Conservation (phyloP, 495 filamentous ascomycete species). For the Penicillium bovifimosum region DNA sequence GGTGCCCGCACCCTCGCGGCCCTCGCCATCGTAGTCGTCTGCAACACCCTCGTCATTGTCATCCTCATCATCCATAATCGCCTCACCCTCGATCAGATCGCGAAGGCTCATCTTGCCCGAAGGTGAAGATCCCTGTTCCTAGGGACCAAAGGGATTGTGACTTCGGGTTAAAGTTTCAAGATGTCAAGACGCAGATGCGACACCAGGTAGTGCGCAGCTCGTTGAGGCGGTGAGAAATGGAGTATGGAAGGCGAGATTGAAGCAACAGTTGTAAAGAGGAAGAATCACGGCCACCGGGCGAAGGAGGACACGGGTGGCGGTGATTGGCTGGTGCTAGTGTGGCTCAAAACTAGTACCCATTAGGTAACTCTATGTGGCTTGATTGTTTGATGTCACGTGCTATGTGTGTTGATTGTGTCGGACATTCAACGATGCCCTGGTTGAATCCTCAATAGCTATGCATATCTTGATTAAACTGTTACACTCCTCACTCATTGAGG, state of each 20-base stretch:
- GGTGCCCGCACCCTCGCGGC: constrained; percentile 35
- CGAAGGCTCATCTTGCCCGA: constrained; percentile 61
- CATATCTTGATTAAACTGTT: background rate
- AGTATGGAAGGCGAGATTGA: constrained; percentile 7
- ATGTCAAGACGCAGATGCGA: constrained; percentile 8
- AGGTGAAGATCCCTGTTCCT: constrained; percentile 20
- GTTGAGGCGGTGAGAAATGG: constrained; percentile 1
- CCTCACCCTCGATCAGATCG: constrained; percentile 77
- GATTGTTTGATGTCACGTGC: background rate
- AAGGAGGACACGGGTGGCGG: constrained; percentile 22
- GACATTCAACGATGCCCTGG: background rate
- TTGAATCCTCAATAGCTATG: constrained; percentile 6
- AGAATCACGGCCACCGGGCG: constrained; percentile 13
- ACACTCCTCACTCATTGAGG: background rate
- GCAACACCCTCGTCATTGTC: constrained; percentile 86
- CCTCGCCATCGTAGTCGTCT: constrained; percentile 67
- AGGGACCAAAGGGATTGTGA: constrained; percentile 3
- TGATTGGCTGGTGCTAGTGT: constrained; percentile 16
- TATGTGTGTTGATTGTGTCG: background rate
- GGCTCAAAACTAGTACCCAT: constrained; percentile 3
- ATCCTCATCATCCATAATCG: constrained; percentile 80
- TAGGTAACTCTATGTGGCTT: constrained; percentile 10
- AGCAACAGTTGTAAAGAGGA: constrained; percentile 10
- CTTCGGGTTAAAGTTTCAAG: constrained; percentile 1
- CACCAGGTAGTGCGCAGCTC: constrained; percentile 13